These are phyloP conservation scores for Phlebiopsis gigantea DNA, from an alignment of 768 basidiomycete species.

Conservation along the genomic window DNA sequence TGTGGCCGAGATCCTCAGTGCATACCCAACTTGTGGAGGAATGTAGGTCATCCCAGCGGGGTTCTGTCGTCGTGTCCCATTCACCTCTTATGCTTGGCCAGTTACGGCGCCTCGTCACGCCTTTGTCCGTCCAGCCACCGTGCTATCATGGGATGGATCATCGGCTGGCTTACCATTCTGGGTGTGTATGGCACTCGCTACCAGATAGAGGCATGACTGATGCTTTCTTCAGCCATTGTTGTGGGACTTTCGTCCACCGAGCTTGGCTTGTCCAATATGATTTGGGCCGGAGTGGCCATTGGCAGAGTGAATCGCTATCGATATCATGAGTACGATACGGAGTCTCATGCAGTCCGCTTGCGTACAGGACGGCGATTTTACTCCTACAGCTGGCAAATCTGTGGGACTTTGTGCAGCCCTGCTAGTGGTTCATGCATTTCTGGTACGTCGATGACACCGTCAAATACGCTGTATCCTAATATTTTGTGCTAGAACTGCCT, in stretches of 20 bases:
- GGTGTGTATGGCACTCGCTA: no score
- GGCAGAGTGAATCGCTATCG: slow-evolving; percentile 33
- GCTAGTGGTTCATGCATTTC: slow-evolving; percentile 69
- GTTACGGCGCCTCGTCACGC: slow-evolving; percentile 73
- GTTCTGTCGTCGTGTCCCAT: not conserved
- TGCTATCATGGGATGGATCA: slow-evolving; percentile 69
- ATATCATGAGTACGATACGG: slow-evolving; percentile 1
- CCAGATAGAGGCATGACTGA: no score
- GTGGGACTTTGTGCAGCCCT: slow-evolving; percentile 75
- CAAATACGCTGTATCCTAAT: not conserved
- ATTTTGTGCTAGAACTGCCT: slow-evolving; percentile 47
- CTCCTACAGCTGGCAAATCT: slow-evolving; percentile 61
- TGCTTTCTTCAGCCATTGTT: slow-evolving; percentile 40
- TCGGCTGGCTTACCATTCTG: slow-evolving; percentile 82
- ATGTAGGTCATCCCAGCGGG: slow-evolving; percentile 36
- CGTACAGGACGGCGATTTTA: slow-evolving; percentile 47
- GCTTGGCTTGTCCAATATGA: slow-evolving; percentile 75
- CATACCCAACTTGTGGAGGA: slow-evolving; percentile 69
- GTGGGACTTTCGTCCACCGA: slow-evolving; percentile 84
- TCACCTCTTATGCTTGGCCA: slow-evolving; percentile 19
- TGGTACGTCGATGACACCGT: slow-evolving; percentile 34
- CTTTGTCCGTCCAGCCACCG: slow-evolving; percentile 59
- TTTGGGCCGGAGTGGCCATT: slow-evolving; percentile 69
- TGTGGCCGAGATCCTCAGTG: slow-evolving; percentile 74
- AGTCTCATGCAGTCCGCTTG: not conserved